Conservation (phyloP, 2,329 filamentous ascomycete species). For the Lasiodiplodia gonubiensis region DNA sequence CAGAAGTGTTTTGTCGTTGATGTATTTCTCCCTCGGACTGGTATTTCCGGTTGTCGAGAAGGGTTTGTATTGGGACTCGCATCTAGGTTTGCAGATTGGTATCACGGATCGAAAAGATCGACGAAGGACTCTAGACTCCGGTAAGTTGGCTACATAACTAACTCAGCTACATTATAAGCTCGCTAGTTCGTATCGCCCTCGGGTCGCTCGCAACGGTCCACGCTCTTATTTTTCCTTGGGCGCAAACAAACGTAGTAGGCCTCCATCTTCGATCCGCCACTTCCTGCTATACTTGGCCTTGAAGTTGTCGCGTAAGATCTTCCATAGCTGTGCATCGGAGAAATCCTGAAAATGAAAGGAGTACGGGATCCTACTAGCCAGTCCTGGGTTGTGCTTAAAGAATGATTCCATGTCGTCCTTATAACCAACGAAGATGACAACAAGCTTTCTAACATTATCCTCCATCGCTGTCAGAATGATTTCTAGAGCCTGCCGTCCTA, state of each 20-base stretch:
- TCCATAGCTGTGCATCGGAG: no score
- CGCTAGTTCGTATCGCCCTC: constrained; percentile 33
- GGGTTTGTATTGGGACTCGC: not conserved
- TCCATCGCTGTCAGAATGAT: no score
- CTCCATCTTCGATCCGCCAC: not conserved
- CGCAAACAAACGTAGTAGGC: not conserved
- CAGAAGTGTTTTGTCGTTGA: not conserved
- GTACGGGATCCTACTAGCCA: no score
- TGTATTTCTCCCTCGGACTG: not conserved
- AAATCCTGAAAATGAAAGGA: no score
- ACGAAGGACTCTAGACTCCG: not conserved
- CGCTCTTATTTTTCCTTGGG: not conserved
- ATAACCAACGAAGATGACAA: no score
- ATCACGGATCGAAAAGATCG: not conserved
- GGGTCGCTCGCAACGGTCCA: constrained; percentile 5
- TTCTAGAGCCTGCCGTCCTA: no score
- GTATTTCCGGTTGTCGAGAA: not conserved
- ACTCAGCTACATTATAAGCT: constrained; percentile 31
- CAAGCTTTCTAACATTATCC: no score
- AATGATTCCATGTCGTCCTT: no score
- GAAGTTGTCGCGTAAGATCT: no score
- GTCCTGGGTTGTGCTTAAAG: no score
- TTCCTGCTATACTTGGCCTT: no score
- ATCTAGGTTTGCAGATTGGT: not conserved
- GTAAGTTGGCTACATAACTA: not conserved